Percentiles rank a stretch among this genome's conserved stretches.
Evolutionary conservation across 208 protist genomes (phyloP).

Genomic region (Trypanosoma mega): DNA sequence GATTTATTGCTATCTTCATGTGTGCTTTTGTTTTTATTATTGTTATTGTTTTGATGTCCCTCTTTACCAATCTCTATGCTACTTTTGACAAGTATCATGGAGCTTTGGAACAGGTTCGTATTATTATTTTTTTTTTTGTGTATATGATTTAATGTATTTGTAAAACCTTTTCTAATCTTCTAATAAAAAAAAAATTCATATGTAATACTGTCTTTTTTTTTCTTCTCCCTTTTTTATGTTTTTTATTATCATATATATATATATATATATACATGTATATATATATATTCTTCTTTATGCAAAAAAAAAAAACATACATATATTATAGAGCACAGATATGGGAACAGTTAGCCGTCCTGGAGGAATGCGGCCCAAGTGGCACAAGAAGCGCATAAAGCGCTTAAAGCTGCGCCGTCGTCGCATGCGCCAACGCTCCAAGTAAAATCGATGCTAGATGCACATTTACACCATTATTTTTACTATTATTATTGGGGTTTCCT

Average conservation of each 20-base stretch:
- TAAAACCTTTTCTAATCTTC: no score
- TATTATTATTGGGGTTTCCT: no score
- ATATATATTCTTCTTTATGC: no score
- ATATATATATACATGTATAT: no score
- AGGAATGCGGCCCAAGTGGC: constrained; percentile 91
- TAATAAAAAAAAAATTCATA: no score
- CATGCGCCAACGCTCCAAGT: constrained; percentile 91
- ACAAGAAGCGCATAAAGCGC: constrained; percentile 93
- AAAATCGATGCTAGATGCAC: constrained; percentile 31
- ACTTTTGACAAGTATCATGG: no score
- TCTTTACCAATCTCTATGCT: background rate
- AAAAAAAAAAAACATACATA: no score
- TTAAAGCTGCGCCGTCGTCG: constrained; percentile 84
- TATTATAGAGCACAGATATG: constrained; percentile 35
- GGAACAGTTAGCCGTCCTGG: constrained; percentile 82
- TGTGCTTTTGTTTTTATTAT: background rate
- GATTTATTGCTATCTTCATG: no score
- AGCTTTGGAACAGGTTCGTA: no score
- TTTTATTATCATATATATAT: background rate
- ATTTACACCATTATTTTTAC: no score
- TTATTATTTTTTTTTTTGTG: constrained; percentile 14
- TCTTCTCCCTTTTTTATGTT: constrained; percentile 17
- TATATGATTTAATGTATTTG: no score
- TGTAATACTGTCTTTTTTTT: background rate
- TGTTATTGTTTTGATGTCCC: background rate